These are phyloP conservation scores for Diaporthe aspalathi DNA, from an alignment of 2,329 filamentous ascomycete genomes.

Conservation along the genomic window DNA sequence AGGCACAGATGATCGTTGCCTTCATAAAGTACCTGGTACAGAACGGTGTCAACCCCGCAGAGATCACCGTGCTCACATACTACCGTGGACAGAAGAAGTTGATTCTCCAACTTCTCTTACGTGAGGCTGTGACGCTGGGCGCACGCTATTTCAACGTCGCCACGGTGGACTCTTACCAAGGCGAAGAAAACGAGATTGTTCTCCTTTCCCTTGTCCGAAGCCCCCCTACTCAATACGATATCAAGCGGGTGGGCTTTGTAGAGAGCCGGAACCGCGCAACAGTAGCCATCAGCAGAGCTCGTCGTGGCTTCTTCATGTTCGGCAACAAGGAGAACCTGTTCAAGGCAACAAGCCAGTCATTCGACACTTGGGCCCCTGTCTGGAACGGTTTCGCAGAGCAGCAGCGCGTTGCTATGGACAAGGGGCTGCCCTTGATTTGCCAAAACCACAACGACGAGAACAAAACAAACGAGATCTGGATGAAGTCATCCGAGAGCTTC, in stretches of 20 bases:
- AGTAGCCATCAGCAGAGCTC: constrained; percentile 75
- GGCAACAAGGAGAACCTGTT: constrained; percentile 73
- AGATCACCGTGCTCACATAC: constrained; percentile 87
- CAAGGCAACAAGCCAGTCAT: constrained; percentile 55
- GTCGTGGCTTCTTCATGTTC: constrained; percentile 85
- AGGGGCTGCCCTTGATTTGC: constrained; percentile 73
- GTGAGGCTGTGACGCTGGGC: constrained; percentile 46
- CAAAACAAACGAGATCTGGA: constrained; percentile 52
- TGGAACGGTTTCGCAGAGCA: constrained; percentile 63
- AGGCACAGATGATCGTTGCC: constrained; percentile 80
- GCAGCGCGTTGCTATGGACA: constrained; percentile 45
- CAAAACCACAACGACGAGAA: constrained; percentile 60
- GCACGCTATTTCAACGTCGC: constrained; percentile 67
- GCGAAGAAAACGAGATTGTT: constrained; percentile 88
- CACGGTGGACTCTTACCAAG: constrained; percentile 91
- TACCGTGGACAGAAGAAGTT: constrained; percentile 85
- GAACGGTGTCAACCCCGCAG: constrained; percentile 68
- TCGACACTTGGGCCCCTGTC: constrained; percentile 55
- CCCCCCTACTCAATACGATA: constrained; percentile 55
- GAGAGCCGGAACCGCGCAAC: constrained; percentile 69
- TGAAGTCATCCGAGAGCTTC: constrained; percentile 65
- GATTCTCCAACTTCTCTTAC: constrained; percentile 63
- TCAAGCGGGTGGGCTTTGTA: constrained; percentile 76
- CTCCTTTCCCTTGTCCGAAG: constrained; percentile 84
- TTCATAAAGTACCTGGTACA: constrained; percentile 79